Conservation (phyloP, 768 basidiomycete species). For the Pleurotus djamor region DNA sequence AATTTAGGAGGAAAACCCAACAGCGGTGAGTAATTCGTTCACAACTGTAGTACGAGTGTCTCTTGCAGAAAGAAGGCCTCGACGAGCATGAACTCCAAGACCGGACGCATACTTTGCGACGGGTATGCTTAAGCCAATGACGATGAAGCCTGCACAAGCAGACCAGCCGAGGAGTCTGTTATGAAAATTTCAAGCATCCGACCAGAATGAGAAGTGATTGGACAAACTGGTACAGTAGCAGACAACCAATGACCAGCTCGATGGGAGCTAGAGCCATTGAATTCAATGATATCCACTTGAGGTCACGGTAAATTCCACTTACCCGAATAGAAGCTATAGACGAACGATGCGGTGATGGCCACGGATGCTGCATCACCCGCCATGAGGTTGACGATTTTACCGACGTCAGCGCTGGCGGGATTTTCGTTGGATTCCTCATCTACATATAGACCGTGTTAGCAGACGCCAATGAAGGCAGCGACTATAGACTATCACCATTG, state of each 20-base stretch:
- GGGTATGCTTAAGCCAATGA: slow-evolving; percentile 67
- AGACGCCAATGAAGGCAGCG: not conserved
- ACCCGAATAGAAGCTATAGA: not conserved
- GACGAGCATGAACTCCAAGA: slow-evolving; percentile 58
- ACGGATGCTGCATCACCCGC: slow-evolving; percentile 69
- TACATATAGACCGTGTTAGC: slow-evolving; percentile 22
- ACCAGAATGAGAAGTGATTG: slow-evolving; percentile 14
- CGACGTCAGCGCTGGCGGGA: slow-evolving; percentile 79
- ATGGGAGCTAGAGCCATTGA: too few relatives aligned
- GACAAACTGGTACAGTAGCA: slow-evolving; percentile 72
- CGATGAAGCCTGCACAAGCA: slow-evolving; percentile 76
- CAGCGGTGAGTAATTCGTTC: slow-evolving; percentile 74
- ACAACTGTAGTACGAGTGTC: slow-evolving; percentile 79
- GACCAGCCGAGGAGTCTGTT: slow-evolving; percentile 59
- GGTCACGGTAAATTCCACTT: not conserved
- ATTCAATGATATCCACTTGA: too few relatives aligned
- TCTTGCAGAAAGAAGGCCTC: slow-evolving; percentile 54
- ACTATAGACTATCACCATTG: slow-evolving; percentile 20
- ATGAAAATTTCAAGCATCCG: not conserved
- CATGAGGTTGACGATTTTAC: slow-evolving; percentile 92
- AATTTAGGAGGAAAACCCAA: slow-evolving; percentile 20
- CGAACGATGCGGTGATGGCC: slow-evolving; percentile 6
- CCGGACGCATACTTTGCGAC: slow-evolving; percentile 66
- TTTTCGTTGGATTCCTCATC: slow-evolving; percentile 41
- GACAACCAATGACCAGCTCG: slow-evolving; percentile 48